phyloP scores from a whole-genome alignment of 352 stramenopile species.

The Phytophthora syringae region DNA sequence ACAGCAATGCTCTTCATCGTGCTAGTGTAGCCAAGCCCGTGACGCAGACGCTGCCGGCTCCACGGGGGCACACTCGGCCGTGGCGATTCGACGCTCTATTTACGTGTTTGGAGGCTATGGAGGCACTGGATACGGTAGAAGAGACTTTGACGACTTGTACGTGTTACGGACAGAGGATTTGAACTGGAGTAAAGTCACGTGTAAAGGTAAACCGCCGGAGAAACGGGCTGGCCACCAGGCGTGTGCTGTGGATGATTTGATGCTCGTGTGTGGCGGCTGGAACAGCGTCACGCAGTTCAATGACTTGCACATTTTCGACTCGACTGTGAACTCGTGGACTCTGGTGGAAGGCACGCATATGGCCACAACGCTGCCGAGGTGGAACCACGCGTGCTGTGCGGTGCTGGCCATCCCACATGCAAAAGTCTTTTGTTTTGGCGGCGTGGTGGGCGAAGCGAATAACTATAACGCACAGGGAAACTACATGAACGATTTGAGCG shows the following conservation, averaged over 20 bases:
- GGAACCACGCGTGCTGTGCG: conserved; percentile 94
- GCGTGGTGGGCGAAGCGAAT: conserved; percentile 91
- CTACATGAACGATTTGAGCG: conserved; percentile 91
- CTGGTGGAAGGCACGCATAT: conserved; percentile 79
- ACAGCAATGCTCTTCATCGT: conserved; percentile 56
- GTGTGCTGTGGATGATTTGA: conserved; percentile 87
- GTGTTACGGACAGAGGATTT: conserved; percentile 90
- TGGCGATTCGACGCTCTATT: conserved; percentile 82
- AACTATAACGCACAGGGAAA: conserved; percentile 87
- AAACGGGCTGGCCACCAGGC: conserved; percentile 93
- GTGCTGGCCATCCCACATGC: conserved; percentile 95
- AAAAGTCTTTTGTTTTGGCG: conserved; percentile 98
- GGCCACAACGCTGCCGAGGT: conserved; percentile 85
- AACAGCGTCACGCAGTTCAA: conserved; percentile 96
- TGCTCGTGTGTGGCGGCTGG: conserved; percentile 96
- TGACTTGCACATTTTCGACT: conserved; percentile 95
- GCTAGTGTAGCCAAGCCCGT: conserved; percentile 28
- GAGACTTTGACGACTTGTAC: conserved; percentile 96
- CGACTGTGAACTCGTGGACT: conserved; percentile 85
- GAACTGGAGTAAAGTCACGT: conserved; percentile 83
- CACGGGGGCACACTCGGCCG: conserved; percentile 90
- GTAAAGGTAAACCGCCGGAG: conserved; percentile 88
- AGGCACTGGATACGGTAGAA: conserved; percentile 89
- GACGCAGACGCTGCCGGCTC: conserved; percentile 65
- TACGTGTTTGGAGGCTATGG: conserved; percentile 97